Conservation (phyloP, 192 early-diverging fungal genomes). For the Backusella tuberculispora region DNA sequence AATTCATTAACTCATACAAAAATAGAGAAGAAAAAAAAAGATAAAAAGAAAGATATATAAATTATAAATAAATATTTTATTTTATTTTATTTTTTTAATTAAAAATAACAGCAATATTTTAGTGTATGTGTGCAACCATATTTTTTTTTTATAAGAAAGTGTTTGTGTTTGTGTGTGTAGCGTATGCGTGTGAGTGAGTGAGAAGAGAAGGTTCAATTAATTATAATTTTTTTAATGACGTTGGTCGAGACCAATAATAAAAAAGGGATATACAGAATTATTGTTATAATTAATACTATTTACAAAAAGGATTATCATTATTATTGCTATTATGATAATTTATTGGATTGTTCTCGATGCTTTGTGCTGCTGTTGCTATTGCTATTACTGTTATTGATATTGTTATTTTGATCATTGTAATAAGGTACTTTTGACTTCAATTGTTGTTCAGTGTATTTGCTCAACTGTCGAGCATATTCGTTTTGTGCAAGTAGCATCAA, state of each 20-base stretch:
- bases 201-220: too few species aligned
- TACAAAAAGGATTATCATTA: background rate
- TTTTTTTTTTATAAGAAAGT: background rate
- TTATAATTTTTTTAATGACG: background rate
- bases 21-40: background rate
- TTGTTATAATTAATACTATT: background rate
- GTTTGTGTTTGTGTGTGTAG: background rate
- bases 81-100: too few species aligned
- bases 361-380: background rate
- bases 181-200: background rate
- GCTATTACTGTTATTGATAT: background rate
- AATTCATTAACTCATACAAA: background rate
- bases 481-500: slow-evolving; percentile 12
- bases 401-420: background rate
- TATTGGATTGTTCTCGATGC: background rate
- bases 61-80: background rate
- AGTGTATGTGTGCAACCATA: background rate
- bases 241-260: slow-evolving; percentile 9
- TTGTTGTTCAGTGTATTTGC: slow-evolving; percentile 14
- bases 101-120: too few species aligned
- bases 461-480: slow-evolving; percentile 20
- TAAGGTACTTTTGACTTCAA: slow-evolving; percentile 13
- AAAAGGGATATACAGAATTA: background rate
- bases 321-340: background rate
- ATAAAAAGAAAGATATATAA: background rate